Evolutionary conservation across 805 yeast species (phyloP).

Genomic region (Candida sithepensis): DNA sequence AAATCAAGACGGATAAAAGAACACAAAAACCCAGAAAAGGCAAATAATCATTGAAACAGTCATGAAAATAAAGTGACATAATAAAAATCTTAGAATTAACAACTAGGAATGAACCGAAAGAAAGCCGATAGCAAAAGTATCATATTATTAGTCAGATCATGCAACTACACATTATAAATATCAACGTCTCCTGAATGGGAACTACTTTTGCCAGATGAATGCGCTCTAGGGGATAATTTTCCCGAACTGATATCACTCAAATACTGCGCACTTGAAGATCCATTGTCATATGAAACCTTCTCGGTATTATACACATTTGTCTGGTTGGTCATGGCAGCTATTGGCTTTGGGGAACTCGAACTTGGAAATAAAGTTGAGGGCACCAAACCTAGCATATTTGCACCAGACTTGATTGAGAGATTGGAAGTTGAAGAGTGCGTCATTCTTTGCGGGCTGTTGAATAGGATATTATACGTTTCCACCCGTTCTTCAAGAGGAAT

Average conservation of each 20-base stretch:
- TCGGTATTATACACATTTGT: slow-evolving; percentile 18
- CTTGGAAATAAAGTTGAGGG: slow-evolving; percentile 12
- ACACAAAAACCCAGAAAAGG: background rate
- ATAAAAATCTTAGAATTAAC: background rate
- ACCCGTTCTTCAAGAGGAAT: slow-evolving; percentile 15
- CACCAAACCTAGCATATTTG: slow-evolving; percentile 15
- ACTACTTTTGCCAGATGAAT: slow-evolving; percentile 1
- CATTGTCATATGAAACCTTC: slow-evolving; percentile 8
- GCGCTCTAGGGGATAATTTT: slow-evolving; percentile 7
- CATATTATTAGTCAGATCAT: too few relatives aligned
- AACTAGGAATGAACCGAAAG: background rate
- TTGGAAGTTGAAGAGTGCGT: slow-evolving; percentile 19
- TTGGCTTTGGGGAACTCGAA: slow-evolving; percentile 14
- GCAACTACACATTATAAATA: background rate
- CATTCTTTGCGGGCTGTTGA: slow-evolving; percentile 18
- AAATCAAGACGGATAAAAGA: too few relatives aligned
- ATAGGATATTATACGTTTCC: slow-evolving; percentile 15
- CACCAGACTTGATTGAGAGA: slow-evolving; percentile 15
- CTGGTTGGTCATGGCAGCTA: slow-evolving; percentile 15
- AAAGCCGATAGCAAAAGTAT: too few relatives aligned
- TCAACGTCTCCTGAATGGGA: background rate
- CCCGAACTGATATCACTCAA: slow-evolving; percentile 21
- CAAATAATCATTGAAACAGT: background rate
- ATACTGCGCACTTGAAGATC: slow-evolving; percentile 18
- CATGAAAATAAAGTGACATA: background rate